Evolutionary conservation across 1,284 basidiomycete species (phyloP).

Genomic region (Caloboletus firmus): DNA sequence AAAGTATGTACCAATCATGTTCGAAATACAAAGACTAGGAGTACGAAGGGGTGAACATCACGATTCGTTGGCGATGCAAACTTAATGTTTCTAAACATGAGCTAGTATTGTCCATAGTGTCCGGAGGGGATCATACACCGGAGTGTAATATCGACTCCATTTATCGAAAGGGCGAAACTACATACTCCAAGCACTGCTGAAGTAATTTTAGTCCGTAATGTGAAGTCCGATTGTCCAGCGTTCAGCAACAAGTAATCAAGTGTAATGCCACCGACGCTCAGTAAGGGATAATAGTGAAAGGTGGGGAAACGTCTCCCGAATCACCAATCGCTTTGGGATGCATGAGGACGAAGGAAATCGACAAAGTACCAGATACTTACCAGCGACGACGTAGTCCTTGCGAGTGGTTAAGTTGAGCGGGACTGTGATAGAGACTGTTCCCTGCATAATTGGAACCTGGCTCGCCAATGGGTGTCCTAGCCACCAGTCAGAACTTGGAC

Average conservation of each 20-base stretch:
- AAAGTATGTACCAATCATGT: not conserved
- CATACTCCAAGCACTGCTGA: conserved; percentile 4
- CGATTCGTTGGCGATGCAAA: not conserved
- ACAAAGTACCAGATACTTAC: conserved; percentile 30
- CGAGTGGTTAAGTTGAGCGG: conserved; percentile 32
- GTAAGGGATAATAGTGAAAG: conserved; percentile 19
- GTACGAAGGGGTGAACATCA: not conserved
- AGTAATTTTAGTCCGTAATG: not conserved
- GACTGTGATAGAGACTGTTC: conserved; percentile 36
- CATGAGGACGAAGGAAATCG: conserved; percentile 2
- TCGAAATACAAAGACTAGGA: not conserved
- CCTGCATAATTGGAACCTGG: conserved; percentile 41
- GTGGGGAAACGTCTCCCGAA: conserved; percentile 20
- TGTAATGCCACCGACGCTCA: not conserved
- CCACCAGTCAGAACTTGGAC: conserved; percentile 7
- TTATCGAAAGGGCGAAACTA: conserved; percentile 8
- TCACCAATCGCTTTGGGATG: conserved; percentile 24
- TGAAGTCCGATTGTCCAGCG: conserved; percentile 1
- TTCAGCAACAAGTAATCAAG: not conserved
- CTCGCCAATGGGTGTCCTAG: conserved; percentile 45
- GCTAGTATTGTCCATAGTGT: conserved; percentile 17
- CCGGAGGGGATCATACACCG: conserved; percentile 2
- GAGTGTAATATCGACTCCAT: not conserved
- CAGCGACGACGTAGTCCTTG: conserved; percentile 36
- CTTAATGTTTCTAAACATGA: conserved; percentile 4